phyloP scores from a whole-genome alignment of 768 basidiomycete genomes.

The Agaricus subrufescens region DNA sequence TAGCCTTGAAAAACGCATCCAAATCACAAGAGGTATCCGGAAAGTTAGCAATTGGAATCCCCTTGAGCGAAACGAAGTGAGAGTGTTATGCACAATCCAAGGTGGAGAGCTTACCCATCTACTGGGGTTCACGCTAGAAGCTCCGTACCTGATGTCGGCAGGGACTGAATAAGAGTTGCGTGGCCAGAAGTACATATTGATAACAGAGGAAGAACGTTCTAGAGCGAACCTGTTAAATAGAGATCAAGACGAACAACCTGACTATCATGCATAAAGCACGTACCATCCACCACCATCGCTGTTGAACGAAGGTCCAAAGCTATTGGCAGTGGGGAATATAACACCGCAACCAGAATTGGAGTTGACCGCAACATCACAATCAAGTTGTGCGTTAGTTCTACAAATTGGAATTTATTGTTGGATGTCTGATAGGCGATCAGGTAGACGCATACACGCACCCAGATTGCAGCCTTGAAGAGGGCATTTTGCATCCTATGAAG shows the following conservation, averaged over 20 bases:
- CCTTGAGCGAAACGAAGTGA: conserved; percentile 25
- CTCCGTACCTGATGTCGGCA: conserved; percentile 39
- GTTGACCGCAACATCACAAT: conserved; percentile 20
- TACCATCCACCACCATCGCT: conserved; percentile 56
- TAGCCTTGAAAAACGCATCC: conserved; percentile 42
- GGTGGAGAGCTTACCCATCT: conserved; percentile 42
- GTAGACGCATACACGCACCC: conserved; percentile 28
- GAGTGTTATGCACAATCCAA: background rate
- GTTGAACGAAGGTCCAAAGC: conserved; percentile 59
- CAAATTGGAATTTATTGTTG: conserved; percentile 11
- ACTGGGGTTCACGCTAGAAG: conserved; percentile 35
- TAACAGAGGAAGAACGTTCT: conserved; percentile 48
- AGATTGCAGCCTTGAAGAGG: conserved; percentile 28
- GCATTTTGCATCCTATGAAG: conserved; percentile 24
- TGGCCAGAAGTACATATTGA: conserved; percentile 75
- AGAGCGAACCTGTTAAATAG: conserved; percentile 47
- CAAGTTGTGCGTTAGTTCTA: conserved; percentile 16
- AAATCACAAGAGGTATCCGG: conserved; percentile 59
- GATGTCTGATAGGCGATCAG: background rate
- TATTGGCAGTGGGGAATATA: conserved; percentile 27
- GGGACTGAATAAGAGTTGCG: conserved; percentile 45
- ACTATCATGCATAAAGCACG: conserved; percentile 10
- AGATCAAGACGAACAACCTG: background rate
- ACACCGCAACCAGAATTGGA: conserved; percentile 25
- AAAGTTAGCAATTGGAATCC: conserved; percentile 52